These are phyloP conservation scores for Thermothielavioides terrestris DNA, from an alignment of 495 filamentous ascomycete species.

Conservation along the genomic window DNA sequence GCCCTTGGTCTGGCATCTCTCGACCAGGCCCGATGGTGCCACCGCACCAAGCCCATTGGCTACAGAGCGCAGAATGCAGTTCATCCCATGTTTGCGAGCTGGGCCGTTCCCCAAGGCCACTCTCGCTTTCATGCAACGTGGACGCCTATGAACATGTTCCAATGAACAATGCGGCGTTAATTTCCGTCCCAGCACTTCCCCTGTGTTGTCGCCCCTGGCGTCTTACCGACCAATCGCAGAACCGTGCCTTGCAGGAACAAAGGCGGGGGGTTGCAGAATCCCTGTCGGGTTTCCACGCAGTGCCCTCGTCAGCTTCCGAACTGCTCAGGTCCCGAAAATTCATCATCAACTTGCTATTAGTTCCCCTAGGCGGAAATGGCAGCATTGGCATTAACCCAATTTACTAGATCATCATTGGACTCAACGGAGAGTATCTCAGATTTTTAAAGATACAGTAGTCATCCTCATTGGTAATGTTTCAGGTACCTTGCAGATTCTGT, in stretches of 20 bases:
- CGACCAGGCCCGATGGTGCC: constrained; percentile 8
- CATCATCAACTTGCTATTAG: too few species aligned
- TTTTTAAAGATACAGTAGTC: too few species aligned
- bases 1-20: neutral
- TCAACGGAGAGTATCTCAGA: neutral
- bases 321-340: too few species aligned
- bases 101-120: constrained; percentile 4
- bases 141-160: neutral
- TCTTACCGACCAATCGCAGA: constrained; percentile 3
- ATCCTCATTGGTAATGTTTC: too few species aligned
- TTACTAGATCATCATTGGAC: too few species aligned
- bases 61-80: neutral
- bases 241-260: constrained; percentile 10
- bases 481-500: neutral
- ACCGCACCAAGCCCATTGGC: constrained; percentile 11
- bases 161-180: neutral
- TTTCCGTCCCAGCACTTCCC: neutral
- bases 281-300: neutral
- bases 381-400: too few species aligned
- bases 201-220: constrained; percentile 4
- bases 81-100: constrained; percentile 15
- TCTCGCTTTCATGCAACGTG: neutral
- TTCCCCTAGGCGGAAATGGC: too few species aligned
- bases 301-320: neutral
- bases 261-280: neutral